phyloP scores from a whole-genome alignment of 805 yeast species.

The Candida ficus region DNA sequence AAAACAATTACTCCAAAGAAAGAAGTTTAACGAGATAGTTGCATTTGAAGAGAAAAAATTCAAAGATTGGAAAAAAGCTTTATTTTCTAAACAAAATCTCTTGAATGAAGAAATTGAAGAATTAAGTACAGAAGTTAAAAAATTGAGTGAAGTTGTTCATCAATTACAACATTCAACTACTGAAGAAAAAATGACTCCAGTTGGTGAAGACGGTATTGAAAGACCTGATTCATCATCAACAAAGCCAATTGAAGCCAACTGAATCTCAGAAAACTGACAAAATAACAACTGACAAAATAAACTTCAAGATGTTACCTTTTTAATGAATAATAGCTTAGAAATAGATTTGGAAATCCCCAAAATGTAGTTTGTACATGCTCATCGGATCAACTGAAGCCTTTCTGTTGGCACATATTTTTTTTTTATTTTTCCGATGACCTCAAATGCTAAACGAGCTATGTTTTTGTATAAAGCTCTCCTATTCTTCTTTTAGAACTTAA shows the following conservation, averaged over 20 bases:
- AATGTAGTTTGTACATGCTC: no score
- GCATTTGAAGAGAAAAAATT: slow-evolving; percentile 49
- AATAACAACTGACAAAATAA: no score
- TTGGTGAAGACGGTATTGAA: neutral
- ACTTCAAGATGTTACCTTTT: no score
- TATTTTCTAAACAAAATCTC: slow-evolving; percentile 49
- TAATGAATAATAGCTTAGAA: no score
- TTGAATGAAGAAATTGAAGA: slow-evolving; percentile 51
- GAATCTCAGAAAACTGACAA: no score
- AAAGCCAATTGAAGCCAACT: slow-evolving; percentile 5
- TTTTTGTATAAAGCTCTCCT: no score
- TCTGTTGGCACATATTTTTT: no score
- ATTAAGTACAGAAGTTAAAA: slow-evolving; percentile 16
- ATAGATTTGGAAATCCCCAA: no score
- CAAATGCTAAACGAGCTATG: neutral
- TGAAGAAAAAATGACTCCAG: neutral
- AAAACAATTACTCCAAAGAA: slow-evolving; percentile 38
- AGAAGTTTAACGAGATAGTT: slow-evolving; percentile 38
- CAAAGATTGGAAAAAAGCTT: slow-evolving; percentile 54
- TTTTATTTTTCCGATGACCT: neutral
- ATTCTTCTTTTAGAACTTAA: no score
- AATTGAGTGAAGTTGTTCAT: slow-evolving; percentile 6
- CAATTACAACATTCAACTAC: slow-evolving; percentile 2
- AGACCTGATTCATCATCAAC: slow-evolving; percentile 5
- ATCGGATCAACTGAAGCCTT: no score